Evolutionary conservation across 768 basidiomycete species (phyloP).

Genomic region (Boletus reticuloceps): DNA sequence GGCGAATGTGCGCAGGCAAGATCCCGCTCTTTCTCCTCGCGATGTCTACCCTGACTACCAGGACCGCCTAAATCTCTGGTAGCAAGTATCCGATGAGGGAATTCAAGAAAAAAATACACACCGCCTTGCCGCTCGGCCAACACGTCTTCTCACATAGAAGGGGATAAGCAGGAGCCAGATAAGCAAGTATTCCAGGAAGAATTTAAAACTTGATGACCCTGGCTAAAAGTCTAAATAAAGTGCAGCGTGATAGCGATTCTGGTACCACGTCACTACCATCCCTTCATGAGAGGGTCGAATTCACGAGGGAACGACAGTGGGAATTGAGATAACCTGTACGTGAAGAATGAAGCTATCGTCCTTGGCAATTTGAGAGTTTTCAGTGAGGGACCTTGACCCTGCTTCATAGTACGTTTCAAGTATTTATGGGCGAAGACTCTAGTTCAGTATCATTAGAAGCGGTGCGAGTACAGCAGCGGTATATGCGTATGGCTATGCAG

Average conservation of each 20-base stretch:
- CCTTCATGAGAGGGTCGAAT: conserved; percentile 6
- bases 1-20: conserved; percentile 5
- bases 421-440: not conserved
- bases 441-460: conserved; percentile 17
- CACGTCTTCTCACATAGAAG: conserved; percentile 14
- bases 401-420: not conserved
- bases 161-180: conserved; percentile 16
- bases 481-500: conserved; percentile 17
- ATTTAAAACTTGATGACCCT: conserved; percentile 18
- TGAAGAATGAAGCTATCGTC: conserved; percentile 4
- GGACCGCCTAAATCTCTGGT: conserved; percentile 6
- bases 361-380: conserved; percentile 7
- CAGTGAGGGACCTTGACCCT: conserved; percentile 10
- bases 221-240: conserved; percentile 28
- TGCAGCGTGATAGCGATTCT: not conserved
- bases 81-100: conserved; percentile 9
- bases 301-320: conserved; percentile 4
- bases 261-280: conserved; percentile 15
- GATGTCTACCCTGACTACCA: conserved; percentile 15
- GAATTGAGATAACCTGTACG: conserved; percentile 5
- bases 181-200: conserved; percentile 7
- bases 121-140: conserved; percentile 17
- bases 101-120: conserved; percentile 25
- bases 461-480: conserved; percentile 17
- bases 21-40: conserved; percentile 19